These are phyloP conservation scores for Terfezia boudieri DNA, from an alignment of 495 filamentous ascomycete genomes.

Conservation along the genomic window DNA sequence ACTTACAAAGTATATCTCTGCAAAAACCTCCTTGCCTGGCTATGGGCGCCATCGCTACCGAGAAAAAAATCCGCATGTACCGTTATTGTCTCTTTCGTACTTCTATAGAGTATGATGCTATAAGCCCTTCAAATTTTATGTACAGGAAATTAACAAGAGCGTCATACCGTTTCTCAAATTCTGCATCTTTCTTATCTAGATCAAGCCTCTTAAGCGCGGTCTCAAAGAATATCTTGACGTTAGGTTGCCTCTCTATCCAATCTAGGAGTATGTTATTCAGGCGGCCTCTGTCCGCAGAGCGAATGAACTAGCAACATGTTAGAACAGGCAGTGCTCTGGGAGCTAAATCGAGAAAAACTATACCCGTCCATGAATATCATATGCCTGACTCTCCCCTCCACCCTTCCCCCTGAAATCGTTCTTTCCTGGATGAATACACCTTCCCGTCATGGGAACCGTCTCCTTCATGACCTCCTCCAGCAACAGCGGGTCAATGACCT, in stretches of 20 bases:
- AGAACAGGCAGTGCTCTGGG: neutral
- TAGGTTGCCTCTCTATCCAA: slow-evolving; percentile 55
- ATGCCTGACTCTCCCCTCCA: slow-evolving; percentile 59
- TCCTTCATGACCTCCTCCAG: slow-evolving; percentile 48
- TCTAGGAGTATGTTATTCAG: slow-evolving; percentile 78
- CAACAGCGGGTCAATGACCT: slow-evolving; percentile 36
- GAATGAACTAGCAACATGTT: slow-evolving; percentile 26
- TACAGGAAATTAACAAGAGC: neutral
- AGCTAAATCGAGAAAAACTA: slow-evolving; percentile 6
- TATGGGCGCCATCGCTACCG: slow-evolving; percentile 92
- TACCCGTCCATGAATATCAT: slow-evolving; percentile 78
- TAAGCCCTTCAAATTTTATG: neutral
- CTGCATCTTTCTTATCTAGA: slow-evolving; percentile 52
- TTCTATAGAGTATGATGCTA: neutral
- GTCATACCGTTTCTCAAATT: slow-evolving; percentile 47
- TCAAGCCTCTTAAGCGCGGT: slow-evolving; percentile 79
- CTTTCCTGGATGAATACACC: slow-evolving; percentile 78
- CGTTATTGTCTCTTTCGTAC: slow-evolving; percentile 33
- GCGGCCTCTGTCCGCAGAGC: slow-evolving; percentile 48
- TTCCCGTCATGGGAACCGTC: slow-evolving; percentile 80
- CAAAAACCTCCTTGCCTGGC: slow-evolving; percentile 64
- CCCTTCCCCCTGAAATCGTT: slow-evolving; percentile 28
- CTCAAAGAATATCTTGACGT: slow-evolving; percentile 77
- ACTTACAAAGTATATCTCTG: slow-evolving; percentile 48
- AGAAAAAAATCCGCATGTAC: slow-evolving; percentile 77